These are phyloP conservation scores for Wilcoxina mikolae DNA, from an alignment of 495 filamentous ascomycete genomes.

Conservation along the genomic window DNA sequence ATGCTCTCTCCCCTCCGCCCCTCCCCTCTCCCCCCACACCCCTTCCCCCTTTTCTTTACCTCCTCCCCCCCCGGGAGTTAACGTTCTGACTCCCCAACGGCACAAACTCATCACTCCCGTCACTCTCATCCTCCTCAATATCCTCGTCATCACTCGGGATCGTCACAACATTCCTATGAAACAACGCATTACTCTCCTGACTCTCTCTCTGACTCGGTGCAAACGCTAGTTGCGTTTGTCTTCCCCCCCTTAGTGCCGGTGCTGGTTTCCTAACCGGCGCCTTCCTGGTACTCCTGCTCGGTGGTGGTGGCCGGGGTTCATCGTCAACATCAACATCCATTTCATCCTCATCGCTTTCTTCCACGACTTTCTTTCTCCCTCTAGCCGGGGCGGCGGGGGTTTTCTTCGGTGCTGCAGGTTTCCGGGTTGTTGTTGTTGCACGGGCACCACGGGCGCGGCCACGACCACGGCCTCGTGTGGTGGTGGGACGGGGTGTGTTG, in stretches of 20 bases:
- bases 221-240: slow-evolving; percentile 64
- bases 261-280: slow-evolving; percentile 33
- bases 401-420: slow-evolving; percentile 35
- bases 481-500: slow-evolving; percentile 13
- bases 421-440: slow-evolving; percentile 30
- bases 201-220: slow-evolving; percentile 35
- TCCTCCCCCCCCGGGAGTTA: neutral
- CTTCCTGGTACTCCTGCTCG: slow-evolving; percentile 32
- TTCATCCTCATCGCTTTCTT: slow-evolving; percentile 37
- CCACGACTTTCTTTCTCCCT: slow-evolving; percentile 40
- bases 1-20: no score
- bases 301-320: slow-evolving; percentile 34
- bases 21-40: neutral
- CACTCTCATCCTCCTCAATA: slow-evolving; percentile 43
- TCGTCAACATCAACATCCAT: slow-evolving; percentile 44
- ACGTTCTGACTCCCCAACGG: slow-evolving; percentile 8
- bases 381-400: slow-evolving; percentile 32
- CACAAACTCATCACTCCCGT: slow-evolving; percentile 27
- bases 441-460: slow-evolving; percentile 35
- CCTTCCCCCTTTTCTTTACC: neutral
- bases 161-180: slow-evolving; percentile 60
- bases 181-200: slow-evolving; percentile 33
- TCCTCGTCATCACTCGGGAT: slow-evolving; percentile 66
- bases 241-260: slow-evolving; percentile 27
- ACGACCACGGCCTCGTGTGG: slow-evolving; percentile 35